Evolutionary conservation across 2,329 filamentous ascomycete species (phyloP).

Genomic region (Simplicillium sp.): DNA sequence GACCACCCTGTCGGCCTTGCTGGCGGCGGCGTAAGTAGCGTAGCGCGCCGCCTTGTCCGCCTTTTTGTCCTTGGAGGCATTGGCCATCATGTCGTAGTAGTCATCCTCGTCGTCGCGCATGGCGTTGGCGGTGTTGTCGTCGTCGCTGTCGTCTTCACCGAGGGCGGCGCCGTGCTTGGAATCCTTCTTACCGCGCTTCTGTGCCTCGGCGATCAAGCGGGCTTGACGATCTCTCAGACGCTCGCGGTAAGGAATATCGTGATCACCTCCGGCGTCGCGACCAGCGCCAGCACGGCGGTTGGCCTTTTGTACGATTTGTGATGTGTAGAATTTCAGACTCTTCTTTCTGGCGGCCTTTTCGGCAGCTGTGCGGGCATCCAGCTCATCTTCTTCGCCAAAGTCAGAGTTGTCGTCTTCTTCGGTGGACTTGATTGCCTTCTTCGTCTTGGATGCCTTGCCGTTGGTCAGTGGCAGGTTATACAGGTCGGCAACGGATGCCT

Average conservation of each 20-base stretch:
- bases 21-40: slow-evolving; percentile 49
- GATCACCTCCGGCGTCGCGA: slow-evolving; percentile 67
- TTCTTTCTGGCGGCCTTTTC: slow-evolving; percentile 89
- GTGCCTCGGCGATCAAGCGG: slow-evolving; percentile 80
- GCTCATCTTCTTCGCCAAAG: slow-evolving; percentile 79
- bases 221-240: slow-evolving; percentile 77
- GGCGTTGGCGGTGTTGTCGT: slow-evolving; percentile 40
- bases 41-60: slow-evolving; percentile 57
- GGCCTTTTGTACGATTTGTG: slow-evolving; percentile 89
- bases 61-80: slow-evolving; percentile 59
- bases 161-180: slow-evolving; percentile 57
- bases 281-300: slow-evolving; percentile 72
- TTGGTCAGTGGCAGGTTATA: slow-evolving; percentile 46
- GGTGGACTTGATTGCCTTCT: slow-evolving; percentile 24
- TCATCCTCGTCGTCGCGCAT: slow-evolving; percentile 55
- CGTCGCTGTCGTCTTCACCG: slow-evolving; percentile 54
- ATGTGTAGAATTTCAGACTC: slow-evolving; percentile 93
- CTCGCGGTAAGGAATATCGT: slow-evolving; percentile 81
- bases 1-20: slow-evolving; percentile 53
- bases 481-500: slow-evolving; percentile 62
- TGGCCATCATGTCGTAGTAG: slow-evolving; percentile 85
- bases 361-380: slow-evolving; percentile 69
- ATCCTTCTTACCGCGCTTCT: slow-evolving; percentile 64
- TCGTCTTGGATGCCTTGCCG: slow-evolving; percentile 34
- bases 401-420: slow-evolving; percentile 63